Evolutionary conservation across 139 green algal species (phyloP).

Genomic region (Chlamydomonas incerta): DNA sequence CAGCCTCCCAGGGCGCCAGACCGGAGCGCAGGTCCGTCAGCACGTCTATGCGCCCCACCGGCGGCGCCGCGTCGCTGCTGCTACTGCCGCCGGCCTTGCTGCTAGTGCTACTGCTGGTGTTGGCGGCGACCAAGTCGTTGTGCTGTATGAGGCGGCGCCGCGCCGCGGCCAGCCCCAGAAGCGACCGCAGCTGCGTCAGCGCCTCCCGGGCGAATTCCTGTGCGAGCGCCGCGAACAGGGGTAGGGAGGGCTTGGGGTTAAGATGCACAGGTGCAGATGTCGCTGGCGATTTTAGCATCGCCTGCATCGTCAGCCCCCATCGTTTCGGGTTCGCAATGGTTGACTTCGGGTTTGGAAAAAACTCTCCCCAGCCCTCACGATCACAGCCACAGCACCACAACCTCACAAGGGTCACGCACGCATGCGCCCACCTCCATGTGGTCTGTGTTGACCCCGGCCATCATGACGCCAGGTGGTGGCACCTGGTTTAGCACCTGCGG

Average conservation of each 20-base stretch:
- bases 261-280: too few relatives aligned
- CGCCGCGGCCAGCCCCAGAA: constrained; percentile 11
- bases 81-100: not conserved
- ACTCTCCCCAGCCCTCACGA: too few relatives aligned
- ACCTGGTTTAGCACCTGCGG: constrained; percentile 39
- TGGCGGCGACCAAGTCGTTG: not conserved
- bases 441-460: not conserved
- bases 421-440: not conserved
- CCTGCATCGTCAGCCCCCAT: too few relatives aligned
- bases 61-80: not conserved
- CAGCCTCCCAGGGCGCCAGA: constrained; percentile 49
- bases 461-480: not conserved
- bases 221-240: too few relatives aligned
- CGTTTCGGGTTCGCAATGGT: too few relatives aligned
- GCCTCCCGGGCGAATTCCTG: constrained; percentile 16
- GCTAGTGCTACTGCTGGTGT: not conserved
- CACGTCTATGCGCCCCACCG: not conserved
- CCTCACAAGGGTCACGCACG: too few relatives aligned
- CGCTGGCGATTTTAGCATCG: too few relatives aligned
- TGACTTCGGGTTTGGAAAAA: too few relatives aligned
- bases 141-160: constrained; percentile 1
- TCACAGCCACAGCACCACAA: too few relatives aligned
- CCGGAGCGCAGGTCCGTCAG: constrained; percentile 16
- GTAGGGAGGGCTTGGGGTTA: too few relatives aligned
- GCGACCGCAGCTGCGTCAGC: constrained; percentile 11